phyloP scores from a whole-genome alignment of 306 rosid species.

The Malus fusca region DNA sequence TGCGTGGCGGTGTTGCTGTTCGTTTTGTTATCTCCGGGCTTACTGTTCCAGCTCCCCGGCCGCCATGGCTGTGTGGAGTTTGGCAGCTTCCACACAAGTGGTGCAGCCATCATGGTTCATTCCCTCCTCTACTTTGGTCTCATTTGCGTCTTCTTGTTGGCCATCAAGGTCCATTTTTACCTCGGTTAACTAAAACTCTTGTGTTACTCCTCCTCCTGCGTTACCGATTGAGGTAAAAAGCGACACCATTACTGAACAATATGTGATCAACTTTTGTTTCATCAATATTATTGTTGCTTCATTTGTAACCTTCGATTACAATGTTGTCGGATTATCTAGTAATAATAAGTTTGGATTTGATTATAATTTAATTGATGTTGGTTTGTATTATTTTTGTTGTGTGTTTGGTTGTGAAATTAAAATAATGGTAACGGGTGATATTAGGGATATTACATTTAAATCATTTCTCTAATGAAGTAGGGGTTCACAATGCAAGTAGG shows the following conservation, averaged over 20 bases:
- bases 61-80: conserved; percentile 64
- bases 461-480: no score
- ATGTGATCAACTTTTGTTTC: neutral
- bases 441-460: no score
- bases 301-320: neutral
- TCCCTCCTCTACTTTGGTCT: conserved; percentile 76
- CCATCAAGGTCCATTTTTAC: conserved; percentile 61
- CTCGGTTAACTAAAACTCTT: conserved; percentile 21
- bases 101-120: conserved; percentile 65
- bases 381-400: neutral
- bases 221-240: neutral
- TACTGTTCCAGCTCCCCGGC: conserved; percentile 76
- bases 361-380: neutral
- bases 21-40: conserved; percentile 64
- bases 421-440: no score
- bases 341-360: neutral
- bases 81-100: conserved; percentile 77
- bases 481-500: no score
- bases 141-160: conserved; percentile 56
- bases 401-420: neutral
- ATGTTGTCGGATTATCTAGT: neutral
- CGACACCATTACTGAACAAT: neutral
- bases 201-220: neutral
- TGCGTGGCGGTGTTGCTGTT: conserved; percentile 66
- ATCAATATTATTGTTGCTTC: neutral